Conservation (phyloP, 2,329 filamentous ascomycete genomes). For the Alternaria angustiovoidea region DNA sequence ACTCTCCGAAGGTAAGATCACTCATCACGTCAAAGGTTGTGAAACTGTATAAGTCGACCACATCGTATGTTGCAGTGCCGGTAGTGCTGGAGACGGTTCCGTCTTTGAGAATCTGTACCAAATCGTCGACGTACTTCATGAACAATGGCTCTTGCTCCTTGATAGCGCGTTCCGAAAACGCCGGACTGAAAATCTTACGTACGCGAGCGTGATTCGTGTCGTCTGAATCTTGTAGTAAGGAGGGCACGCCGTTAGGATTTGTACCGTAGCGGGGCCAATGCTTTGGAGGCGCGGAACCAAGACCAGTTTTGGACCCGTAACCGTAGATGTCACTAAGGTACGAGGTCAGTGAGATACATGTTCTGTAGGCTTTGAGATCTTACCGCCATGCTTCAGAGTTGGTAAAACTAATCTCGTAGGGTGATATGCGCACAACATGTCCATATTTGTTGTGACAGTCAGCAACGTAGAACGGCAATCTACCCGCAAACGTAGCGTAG, state of each 20-base stretch:
- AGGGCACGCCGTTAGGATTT: background rate
- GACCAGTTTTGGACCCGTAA: slow-evolving; percentile 17
- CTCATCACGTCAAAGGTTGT: slow-evolving; percentile 18
- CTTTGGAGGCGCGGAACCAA: slow-evolving; percentile 7
- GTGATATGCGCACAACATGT: slow-evolving; percentile 30
- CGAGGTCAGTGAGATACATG: background rate
- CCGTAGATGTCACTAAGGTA: slow-evolving; percentile 29
- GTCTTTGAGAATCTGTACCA: background rate
- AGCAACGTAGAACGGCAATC: background rate
- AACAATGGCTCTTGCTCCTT: background rate
- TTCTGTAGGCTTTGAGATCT: background rate
- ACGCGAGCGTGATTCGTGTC: background rate
- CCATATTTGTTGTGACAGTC: slow-evolving; percentile 37
- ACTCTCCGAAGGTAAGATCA: slow-evolving; percentile 43
- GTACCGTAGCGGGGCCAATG: background rate
- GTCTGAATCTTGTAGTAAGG: background rate
- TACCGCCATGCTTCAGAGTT: slow-evolving; percentile 16
- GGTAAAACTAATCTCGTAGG: slow-evolving; percentile 29
- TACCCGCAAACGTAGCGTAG: background rate
- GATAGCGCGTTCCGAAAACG: background rate
- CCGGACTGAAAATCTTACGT: background rate
- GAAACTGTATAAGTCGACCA: slow-evolving; percentile 43
- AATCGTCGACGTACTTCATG: background rate
- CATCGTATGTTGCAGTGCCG: background rate
- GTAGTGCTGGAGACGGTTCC: slow-evolving; percentile 33